phyloP scores from a whole-genome alignment of 2,329 filamentous ascomycete species.

The Venturia pyrina region DNA sequence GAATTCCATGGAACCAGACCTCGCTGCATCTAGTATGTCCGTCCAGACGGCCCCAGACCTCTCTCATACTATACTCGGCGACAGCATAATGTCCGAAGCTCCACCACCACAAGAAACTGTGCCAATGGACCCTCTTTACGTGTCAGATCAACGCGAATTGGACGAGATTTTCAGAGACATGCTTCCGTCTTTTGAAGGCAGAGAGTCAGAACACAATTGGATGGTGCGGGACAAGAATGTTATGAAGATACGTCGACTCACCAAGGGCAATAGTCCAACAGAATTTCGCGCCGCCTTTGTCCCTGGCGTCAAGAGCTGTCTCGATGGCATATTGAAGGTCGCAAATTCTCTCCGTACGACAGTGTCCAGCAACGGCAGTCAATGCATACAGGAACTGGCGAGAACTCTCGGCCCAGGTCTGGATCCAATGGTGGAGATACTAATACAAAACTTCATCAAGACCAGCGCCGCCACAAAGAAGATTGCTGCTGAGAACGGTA shows the following conservation, averaged over 20 bases:
- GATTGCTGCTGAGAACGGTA: slow-evolving; percentile 77
- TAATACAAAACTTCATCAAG: slow-evolving; percentile 84
- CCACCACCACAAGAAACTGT: slow-evolving; percentile 56
- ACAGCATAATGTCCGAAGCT: slow-evolving; percentile 40
- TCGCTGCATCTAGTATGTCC: slow-evolving; percentile 29
- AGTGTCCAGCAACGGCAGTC: slow-evolving; percentile 76
- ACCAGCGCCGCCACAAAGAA: slow-evolving; percentile 85
- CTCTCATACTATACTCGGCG: slow-evolving; percentile 22
- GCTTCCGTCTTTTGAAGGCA: slow-evolving; percentile 72
- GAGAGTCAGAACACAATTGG: slow-evolving; percentile 88
- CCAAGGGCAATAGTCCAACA: slow-evolving; percentile 71
- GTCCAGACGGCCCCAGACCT: slow-evolving; percentile 22
- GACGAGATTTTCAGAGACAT: slow-evolving; percentile 80
- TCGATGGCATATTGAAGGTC: slow-evolving; percentile 85
- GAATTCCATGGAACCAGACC: slow-evolving; percentile 21
- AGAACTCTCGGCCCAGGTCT: slow-evolving; percentile 65
- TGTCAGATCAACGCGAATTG: slow-evolving; percentile 77
- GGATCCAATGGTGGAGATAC: slow-evolving; percentile 80
- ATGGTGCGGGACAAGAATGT: slow-evolving; percentile 72
- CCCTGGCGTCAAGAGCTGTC: slow-evolving; percentile 56
- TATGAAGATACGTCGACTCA: slow-evolving; percentile 63
- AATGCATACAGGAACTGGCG: slow-evolving; percentile 75
- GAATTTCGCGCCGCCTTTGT: slow-evolving; percentile 68
- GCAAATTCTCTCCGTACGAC: slow-evolving; percentile 79
- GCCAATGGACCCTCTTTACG: slow-evolving; percentile 66